phyloP scores from a whole-genome alignment of 2,329 filamentous ascomycete genomes.

The Sporothrix pseudoabietina region DNA sequence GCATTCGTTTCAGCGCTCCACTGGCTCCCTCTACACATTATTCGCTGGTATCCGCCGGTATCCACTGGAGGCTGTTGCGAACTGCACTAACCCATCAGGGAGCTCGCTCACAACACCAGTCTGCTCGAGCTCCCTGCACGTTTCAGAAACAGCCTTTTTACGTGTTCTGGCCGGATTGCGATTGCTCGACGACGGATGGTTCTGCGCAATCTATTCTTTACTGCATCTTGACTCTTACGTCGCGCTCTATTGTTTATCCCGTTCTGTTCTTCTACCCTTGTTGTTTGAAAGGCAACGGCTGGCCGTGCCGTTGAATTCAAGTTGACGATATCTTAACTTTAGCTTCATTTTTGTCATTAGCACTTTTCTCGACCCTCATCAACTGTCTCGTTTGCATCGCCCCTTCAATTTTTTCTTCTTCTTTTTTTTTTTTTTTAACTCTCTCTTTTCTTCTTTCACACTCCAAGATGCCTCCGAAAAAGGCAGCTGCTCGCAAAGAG shows the following conservation, averaged over 20 bases:
- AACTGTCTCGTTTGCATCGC: too few species aligned
- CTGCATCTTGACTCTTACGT: background rate
- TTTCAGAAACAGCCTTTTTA: conserved; percentile 27
- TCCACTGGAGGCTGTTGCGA: background rate
- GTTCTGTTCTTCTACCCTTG: background rate
- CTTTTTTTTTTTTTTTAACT: background rate
- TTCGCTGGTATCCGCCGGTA: too few species aligned
- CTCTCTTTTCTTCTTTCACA: background rate
- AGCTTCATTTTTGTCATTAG: conserved; percentile 12
- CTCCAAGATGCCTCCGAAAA: conserved; percentile 31
- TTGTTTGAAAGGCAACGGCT: conserved; percentile 27
- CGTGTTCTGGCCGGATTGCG: background rate
- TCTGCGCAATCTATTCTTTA: background rate
- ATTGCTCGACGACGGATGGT: background rate
- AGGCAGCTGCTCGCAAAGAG: conserved; percentile 5
- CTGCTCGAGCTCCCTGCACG: background rate
- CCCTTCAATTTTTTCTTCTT: background rate
- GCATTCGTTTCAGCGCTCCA: conserved; percentile 13
- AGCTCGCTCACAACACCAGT: background rate
- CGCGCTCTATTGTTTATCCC: background rate
- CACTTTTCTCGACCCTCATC: background rate
- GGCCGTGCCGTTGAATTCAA: conserved; percentile 27
- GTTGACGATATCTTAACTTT: conserved; percentile 6
- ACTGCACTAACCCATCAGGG: background rate
- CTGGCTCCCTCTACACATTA: background rate